A percentile compares a stretch with the other conserved stretches of the same genome.
Evolutionary conservation across 1,284 basidiomycete genomes (phyloP).

Genomic region (Xanthoconium separans): DNA sequence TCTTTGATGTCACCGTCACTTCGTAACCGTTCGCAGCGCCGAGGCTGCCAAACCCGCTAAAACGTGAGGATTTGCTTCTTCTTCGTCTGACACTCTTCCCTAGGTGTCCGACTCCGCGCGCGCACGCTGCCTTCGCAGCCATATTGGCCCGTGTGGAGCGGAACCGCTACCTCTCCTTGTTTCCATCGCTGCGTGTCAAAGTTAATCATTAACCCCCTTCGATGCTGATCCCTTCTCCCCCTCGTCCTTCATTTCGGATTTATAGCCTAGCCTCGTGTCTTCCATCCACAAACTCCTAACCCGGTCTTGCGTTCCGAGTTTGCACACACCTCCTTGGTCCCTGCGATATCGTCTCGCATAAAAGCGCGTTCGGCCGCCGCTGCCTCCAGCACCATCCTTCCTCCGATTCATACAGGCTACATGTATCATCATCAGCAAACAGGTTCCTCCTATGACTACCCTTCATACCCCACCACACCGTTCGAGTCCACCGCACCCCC

Average conservation of each 20-base stretch:
- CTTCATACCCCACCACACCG: constrained; percentile 41
- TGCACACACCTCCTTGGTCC: constrained; percentile 26
- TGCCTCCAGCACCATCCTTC: constrained; percentile 12
- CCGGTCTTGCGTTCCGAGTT: constrained; percentile 31
- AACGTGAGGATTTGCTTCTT: constrained; percentile 27
- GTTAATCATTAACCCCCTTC: constrained; percentile 36
- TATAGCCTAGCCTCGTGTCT: constrained; percentile 37
- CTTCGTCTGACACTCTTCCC: constrained; percentile 7
- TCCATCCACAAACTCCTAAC: constrained; percentile 31
- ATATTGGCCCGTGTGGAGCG: constrained; percentile 25
- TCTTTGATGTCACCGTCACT: constrained; percentile 21
- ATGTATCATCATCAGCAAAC: constrained; percentile 51
- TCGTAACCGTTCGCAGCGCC: constrained; percentile 15
- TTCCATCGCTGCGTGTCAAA: constrained; percentile 27
- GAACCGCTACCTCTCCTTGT: constrained; percentile 27
- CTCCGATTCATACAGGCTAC: constrained; percentile 19
- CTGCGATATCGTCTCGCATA: constrained; percentile 32
- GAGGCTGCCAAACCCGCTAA: constrained; percentile 5
- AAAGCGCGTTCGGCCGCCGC: constrained; percentile 28
- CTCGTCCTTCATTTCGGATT: constrained; percentile 35
- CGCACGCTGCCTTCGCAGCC: constrained; percentile 11
- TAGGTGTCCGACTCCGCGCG: constrained; percentile 9
- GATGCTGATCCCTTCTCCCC: constrained; percentile 36
- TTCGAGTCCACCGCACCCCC: constrained; percentile 40
- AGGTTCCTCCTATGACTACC: constrained; percentile 50